A percentile compares a stretch with the other conserved stretches of the same genome.
These are phyloP conservation scores for Centaurea solstitialis DNA, from an alignment of 129 eudicot genomes.

Conservation along the genomic window DNA sequence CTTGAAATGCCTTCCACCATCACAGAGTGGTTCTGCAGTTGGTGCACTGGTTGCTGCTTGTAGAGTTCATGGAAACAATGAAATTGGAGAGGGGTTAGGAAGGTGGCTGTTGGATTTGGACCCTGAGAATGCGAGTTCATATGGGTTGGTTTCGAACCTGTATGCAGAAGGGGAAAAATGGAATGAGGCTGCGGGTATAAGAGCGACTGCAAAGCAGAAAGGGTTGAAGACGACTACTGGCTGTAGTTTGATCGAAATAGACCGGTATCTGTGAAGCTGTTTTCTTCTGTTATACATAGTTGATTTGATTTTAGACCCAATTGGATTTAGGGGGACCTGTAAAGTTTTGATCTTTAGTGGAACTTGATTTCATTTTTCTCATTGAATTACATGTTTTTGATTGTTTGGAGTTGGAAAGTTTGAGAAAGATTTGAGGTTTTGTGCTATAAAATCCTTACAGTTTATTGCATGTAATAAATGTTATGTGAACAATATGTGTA, in stretches of 20 bases:
- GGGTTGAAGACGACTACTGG: conserved; percentile 52
- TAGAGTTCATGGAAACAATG: conserved; percentile 50
- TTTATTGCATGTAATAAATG: background rate
- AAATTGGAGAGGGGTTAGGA: conserved; percentile 53
- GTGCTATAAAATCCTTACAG: background rate
- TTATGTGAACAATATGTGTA: background rate
- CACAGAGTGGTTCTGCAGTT: conserved; percentile 37
- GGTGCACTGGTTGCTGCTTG: conserved; percentile 64
- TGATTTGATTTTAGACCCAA: background rate
- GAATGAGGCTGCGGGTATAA: conserved; percentile 47
- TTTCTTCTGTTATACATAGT: background rate
- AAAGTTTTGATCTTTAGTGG: background rate
- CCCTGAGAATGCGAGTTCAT: conserved; percentile 48
- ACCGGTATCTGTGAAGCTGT: background rate
- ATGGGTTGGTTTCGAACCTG: conserved; percentile 52
- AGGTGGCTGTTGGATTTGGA: conserved; percentile 51
- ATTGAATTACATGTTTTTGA: background rate
- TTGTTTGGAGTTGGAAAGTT: background rate
- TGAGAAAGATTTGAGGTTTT: background rate
- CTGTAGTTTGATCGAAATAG: conserved; percentile 48
- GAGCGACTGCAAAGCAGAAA: conserved; percentile 42
- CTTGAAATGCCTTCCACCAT: conserved; percentile 35
- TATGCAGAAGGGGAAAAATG: conserved; percentile 56
- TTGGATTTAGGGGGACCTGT: background rate
- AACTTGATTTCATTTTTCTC: background rate